Base-by-base conservation (phyloP, 2,329 filamentous ascomycete genomes). In the Calonectria pauciramosa region DNA sequence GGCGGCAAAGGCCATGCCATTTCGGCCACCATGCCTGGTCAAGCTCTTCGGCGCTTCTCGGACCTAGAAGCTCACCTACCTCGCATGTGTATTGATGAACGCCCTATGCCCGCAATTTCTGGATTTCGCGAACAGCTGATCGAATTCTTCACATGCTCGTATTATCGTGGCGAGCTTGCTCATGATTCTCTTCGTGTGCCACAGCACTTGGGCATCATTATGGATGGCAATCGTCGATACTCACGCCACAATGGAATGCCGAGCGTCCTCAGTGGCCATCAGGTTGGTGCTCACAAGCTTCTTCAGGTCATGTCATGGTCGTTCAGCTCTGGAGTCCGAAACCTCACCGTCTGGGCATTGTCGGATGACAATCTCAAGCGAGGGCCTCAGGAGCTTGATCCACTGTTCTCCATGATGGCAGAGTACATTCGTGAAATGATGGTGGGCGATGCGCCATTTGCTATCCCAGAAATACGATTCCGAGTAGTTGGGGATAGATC, bases 331-430 rank as follows among this genome's bases (percentile, higher is more conserved):
- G 70, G 63, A 30, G 51, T 72, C 4, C 70, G 20, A 23, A 72
- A 72, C 63, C 70, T 72, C 38, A 72, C 70, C 3, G 70, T 67
- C 28, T 72, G 70, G 70, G 70, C 70, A 18, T 38, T 72, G n/a
- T 72, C 70, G 6, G 63, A 72, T 30, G 70, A 72, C 63, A 72
- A 72, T 36, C 70, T 72, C 14, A 72, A 72, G 28, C 70, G 70
- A 34, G 70, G 70, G 30, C 36, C 36, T 9, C 60, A 72, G 36
- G 70, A 72, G 30, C 63, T 72, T 18, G 18, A 68, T n/a, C 70
- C 70, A 4, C 51, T 72, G 18, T 67, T 71, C n/a, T 59, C 70
- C 36, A 71, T 71, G 70, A 71, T 72, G 63, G 51, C 47, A 14
- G 63, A 72, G 13, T 72, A 72, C 70, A 67, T 72, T 23, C 32